Conservation (phyloP, 2,329 filamentous ascomycete genomes). For the Aureobasidium vineae region DNA sequence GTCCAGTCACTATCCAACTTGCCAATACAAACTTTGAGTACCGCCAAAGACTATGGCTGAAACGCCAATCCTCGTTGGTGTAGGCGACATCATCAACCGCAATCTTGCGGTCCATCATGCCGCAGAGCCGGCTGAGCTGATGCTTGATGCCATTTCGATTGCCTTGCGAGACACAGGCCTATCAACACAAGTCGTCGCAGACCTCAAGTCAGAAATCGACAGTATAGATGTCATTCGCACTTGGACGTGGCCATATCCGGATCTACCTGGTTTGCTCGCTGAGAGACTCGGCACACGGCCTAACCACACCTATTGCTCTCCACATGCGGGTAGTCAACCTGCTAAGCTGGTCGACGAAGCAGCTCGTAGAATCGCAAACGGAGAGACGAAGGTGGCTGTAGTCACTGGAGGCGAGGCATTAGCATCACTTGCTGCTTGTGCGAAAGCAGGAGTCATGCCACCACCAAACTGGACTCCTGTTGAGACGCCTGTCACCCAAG, state of each 20-base stretch:
- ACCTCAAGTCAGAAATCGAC: conserved; percentile 53
- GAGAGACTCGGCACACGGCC: conserved; percentile 51
- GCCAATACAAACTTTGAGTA: background rate
- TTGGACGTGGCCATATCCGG: conserved; percentile 65
- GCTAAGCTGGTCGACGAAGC: conserved; percentile 63
- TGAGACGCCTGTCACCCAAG: conserved; percentile 47
- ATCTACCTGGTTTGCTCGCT: conserved; percentile 57
- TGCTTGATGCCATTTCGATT: conserved; percentile 54
- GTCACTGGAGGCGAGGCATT: conserved; percentile 65
- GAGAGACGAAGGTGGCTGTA: conserved; percentile 57
- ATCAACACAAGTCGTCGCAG: conserved; percentile 32
- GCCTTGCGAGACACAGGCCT: conserved; percentile 54
- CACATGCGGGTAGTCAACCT: conserved; percentile 64
- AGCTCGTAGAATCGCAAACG: conserved; percentile 55
- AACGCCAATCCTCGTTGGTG: conserved; percentile 60
- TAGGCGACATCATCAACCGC: conserved; percentile 61
- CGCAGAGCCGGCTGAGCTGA: conserved; percentile 59
- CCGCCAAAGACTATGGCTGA: conserved; percentile 21
- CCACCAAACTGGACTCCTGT: conserved; percentile 60
- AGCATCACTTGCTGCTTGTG: conserved; percentile 56
- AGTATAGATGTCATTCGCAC: conserved; percentile 60
- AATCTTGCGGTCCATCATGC: conserved; percentile 53
- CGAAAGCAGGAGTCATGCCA: conserved; percentile 53
- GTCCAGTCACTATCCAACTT: background rate
- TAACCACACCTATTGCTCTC: conserved; percentile 52